Evolutionary conservation across 2,329 filamentous ascomycete species (phyloP).

Genomic region (Fusarium sororula): DNA sequence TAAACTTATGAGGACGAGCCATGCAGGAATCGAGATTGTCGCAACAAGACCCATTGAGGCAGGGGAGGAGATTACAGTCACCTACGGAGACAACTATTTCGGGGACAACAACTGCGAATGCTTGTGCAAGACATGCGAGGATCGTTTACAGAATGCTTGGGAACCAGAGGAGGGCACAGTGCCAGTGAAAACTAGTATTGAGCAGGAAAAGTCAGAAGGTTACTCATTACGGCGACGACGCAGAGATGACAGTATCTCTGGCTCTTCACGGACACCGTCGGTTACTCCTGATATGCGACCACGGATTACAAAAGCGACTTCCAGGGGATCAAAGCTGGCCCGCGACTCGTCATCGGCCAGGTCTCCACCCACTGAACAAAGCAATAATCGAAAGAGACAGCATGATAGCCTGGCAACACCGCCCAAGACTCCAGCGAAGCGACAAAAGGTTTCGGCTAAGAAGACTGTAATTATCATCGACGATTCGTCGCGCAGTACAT

Average conservation of each 20-base stretch:
- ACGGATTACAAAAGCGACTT: conserved; percentile 54
- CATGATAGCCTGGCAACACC: conserved; percentile 60
- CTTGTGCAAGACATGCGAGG: conserved; percentile 88
- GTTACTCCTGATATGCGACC: conserved; percentile 65
- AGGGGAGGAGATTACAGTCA: conserved; percentile 96
- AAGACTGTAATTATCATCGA: conserved; percentile 42
- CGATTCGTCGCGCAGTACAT: conserved; percentile 51
- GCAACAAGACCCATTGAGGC: conserved; percentile 82
- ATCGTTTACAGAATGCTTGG: conserved; percentile 83
- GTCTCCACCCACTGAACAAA: conserved; percentile 37
- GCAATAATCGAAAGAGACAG: conserved; percentile 51
- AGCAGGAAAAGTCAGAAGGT: conserved; percentile 57
- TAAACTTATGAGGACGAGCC: conserved; percentile 81
- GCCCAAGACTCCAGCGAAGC: conserved; percentile 65
- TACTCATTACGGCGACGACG: conserved; percentile 67
- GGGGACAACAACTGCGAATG: conserved; percentile 95
- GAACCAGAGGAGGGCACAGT: conserved; percentile 60
- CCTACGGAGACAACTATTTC: conserved; percentile 96
- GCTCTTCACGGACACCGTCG: conserved; percentile 65
- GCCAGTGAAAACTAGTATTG: conserved; percentile 61
- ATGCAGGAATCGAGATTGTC: conserved; percentile 89
- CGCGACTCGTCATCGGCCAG: conserved; percentile 46
- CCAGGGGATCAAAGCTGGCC: conserved; percentile 47
- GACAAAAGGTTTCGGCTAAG: conserved; percentile 49
- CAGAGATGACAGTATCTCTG: conserved; percentile 59